Base-by-base conservation (phyloP, 2,329 filamentous ascomycete species). In the Beauveria bassiana region DNA sequence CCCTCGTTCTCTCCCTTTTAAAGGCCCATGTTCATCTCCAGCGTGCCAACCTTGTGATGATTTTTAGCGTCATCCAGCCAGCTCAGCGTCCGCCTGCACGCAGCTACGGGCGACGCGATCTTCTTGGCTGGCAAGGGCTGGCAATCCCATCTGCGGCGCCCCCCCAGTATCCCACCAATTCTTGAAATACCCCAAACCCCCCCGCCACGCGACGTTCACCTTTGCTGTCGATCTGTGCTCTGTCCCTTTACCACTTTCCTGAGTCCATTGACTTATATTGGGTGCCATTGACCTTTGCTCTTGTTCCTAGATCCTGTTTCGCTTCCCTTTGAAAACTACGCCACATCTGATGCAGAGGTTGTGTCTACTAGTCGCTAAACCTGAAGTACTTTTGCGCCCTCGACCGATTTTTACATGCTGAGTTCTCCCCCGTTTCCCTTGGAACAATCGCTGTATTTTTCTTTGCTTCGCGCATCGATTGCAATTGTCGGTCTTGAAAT, bases 121-220 rank as follows among this genome's bases (percentile, higher is more conserved):
- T 50, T 59, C 38, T 24, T 42, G 42, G 55, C 40, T 45, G 40
- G 47, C 7, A 12, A n/a, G 16, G n/a, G 31, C 55, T 50, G 55
- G 40, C 47, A 59, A 59, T 51, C 22, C 54, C 34, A 59, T 43
- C 42, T 43, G 12, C 43, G 20, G 20, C 24, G 34, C 34, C 34
- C 34, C 34, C 34, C 12, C 14, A 38, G 6, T 12, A 12, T 38
- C 45, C 31, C 46, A 22, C 57, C 28, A 46, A 26, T 40, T 40
- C 49, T 60, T 60, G 49, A 60, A 60, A 60, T 53, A 60, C 57
- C 22, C 38, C 49, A n/a, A n/a, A n/a, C 1, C 52, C 40, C 57
- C 56, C 57, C 57, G 40, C 57, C 26, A 7, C 40, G 38, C 18
- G 26, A 49, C 40, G 5, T 43, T 38, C 12, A 9, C 9, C 7